Evolutionary conservation across 371 early-diverging fungal species (phyloP).

Genomic region (Rhizopus sp.): DNA sequence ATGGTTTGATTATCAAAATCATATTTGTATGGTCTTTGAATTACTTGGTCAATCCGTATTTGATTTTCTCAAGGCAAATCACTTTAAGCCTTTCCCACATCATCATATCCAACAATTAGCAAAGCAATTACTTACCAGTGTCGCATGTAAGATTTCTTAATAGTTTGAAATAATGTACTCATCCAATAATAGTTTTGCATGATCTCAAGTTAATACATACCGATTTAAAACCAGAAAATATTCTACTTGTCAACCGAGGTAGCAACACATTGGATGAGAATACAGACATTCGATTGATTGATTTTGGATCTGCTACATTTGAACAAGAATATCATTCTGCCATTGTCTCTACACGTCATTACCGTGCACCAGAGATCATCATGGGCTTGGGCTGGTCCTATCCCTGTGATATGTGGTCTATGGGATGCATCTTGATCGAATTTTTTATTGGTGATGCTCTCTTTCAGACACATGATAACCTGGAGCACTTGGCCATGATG

Average conservation of each 20-base stretch:
- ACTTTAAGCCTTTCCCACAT: slow-evolving; percentile 85
- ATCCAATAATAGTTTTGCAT: slow-evolving; percentile 68
- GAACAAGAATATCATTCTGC: slow-evolving; percentile 90
- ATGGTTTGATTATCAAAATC: slow-evolving; percentile 85
- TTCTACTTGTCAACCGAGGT: slow-evolving; percentile 58
- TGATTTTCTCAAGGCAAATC: slow-evolving; percentile 92
- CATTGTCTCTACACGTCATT: slow-evolving; percentile 92
- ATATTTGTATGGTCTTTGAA: slow-evolving; percentile 97
- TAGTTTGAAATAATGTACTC: slow-evolving; percentile 11
- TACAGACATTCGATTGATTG: slow-evolving; percentile 89
- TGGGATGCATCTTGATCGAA: slow-evolving; percentile 96
- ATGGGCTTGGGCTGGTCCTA: slow-evolving; percentile 91
- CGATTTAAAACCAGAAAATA: slow-evolving; percentile 93
- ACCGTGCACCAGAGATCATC: slow-evolving; percentile 97
- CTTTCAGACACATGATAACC: slow-evolving; percentile 91
- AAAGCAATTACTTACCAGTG: slow-evolving; percentile 71
- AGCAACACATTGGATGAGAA: slow-evolving; percentile 27
- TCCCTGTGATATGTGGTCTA: slow-evolving; percentile 97
- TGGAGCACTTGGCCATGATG: slow-evolving; percentile 78
- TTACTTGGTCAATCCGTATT: slow-evolving; percentile 85
- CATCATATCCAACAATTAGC: slow-evolving; percentile 86
- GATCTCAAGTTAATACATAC: slow-evolving; percentile 84
- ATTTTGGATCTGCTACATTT: slow-evolving; percentile 96
- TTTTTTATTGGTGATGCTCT: slow-evolving; percentile 93
- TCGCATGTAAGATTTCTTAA: slow-evolving; percentile 60